These are phyloP conservation scores for Eucalyptus tenuipes DNA, from an alignment of 345 rosid genomes.

Conservation along the genomic window DNA sequence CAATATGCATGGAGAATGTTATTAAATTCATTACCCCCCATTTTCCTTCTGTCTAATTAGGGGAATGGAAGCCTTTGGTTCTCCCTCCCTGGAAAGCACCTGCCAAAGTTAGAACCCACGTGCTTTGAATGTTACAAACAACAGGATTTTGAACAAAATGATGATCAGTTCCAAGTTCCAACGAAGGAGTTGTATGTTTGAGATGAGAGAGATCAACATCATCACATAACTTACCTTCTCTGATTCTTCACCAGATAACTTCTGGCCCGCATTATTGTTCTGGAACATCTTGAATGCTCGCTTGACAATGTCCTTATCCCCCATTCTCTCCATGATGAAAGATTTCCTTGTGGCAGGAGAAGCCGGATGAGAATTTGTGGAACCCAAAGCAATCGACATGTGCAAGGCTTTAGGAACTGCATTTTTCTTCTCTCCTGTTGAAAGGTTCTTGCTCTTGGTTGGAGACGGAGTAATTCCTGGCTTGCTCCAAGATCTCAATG, in stretches of 20 bases:
- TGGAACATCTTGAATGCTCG: conserved; percentile 88
- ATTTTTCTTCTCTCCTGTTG: conserved; percentile 30
- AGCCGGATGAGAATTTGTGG: conserved; percentile 30
- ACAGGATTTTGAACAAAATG: background rate
- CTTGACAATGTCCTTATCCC: conserved; percentile 89
- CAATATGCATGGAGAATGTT: background rate
- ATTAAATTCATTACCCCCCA: conserved; percentile 42
- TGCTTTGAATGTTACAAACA: background rate
- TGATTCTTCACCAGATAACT: conserved; percentile 8
- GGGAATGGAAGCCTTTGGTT: conserved; percentile 21
- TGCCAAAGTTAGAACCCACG: conserved; percentile 1
- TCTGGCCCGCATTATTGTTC: conserved; percentile 30
- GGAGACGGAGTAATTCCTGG: conserved; percentile 14
- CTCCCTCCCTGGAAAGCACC: conserved; percentile 27
- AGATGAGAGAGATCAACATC: conserved; percentile 9
- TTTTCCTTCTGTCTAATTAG: conserved; percentile 38
- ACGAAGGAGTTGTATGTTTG: conserved; percentile 20
- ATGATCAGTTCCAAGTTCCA: background rate
- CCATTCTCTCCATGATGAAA: conserved; percentile 85
- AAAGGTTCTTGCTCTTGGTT: conserved; percentile 18
- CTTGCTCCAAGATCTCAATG: conserved; percentile 25
- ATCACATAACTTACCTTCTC: background rate
- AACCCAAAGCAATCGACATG: conserved; percentile 42
- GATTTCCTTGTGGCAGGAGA: conserved; percentile 37
- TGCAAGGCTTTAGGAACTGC: conserved; percentile 68